Conservation (phyloP, 257 asterid species). For the Cynanchum wilfordii region DNA sequence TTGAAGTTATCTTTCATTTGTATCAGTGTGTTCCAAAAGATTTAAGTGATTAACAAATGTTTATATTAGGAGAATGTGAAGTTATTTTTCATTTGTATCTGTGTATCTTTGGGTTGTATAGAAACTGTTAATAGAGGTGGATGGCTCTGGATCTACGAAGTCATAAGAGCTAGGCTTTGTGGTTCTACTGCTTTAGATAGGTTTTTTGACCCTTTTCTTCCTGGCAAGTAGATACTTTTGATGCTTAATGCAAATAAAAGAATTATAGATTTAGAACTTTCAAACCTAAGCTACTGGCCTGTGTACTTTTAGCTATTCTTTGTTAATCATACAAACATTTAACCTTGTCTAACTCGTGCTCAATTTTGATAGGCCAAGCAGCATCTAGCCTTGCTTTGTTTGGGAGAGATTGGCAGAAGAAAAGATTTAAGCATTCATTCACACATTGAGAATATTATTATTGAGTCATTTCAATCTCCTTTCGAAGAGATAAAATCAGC, state of each 20-base stretch:
- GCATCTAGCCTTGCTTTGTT: constrained; percentile 86
- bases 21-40: background rate
- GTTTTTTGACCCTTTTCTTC: background rate
- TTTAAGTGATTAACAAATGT: background rate
- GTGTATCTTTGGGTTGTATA: background rate
- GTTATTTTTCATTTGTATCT: no score
- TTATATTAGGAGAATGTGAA: background rate
- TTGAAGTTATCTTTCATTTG: background rate
- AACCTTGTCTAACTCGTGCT: constrained; percentile 6
- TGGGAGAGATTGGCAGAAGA: constrained; percentile 99
- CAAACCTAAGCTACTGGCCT: background rate
- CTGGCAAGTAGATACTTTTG: background rate
- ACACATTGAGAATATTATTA: constrained; percentile 80
- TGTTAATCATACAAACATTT: background rate
- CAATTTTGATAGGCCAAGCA: constrained; percentile 63
- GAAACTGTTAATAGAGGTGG: background rate
- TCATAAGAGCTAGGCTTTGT: background rate
- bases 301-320: background rate
- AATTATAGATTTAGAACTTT: background rate
- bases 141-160: background rate
- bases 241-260: background rate
- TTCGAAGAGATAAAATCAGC: constrained; percentile 99
- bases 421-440: constrained; percentile 86
- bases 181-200: background rate
- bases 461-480: constrained; percentile 95